Percentiles rank a stretch among this genome's conserved stretches.
Conservation (phyloP, 192 early-diverging fungal species). For the Backusella tuberculispora region DNA sequence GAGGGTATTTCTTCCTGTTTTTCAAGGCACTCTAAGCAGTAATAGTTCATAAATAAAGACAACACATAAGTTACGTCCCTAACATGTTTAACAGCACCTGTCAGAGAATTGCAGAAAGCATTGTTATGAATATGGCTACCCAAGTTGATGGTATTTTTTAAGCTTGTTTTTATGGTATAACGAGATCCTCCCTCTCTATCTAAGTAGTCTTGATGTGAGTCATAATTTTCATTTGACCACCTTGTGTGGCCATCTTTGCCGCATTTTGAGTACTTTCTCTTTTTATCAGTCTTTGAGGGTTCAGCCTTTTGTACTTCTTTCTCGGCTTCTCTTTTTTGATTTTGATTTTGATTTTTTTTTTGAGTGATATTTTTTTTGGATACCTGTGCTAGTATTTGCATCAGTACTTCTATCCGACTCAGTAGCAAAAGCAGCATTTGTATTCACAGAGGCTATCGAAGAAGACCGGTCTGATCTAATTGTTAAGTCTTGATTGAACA, state of each 20-base stretch:
- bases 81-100: background rate
- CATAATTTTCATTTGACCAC: background rate
- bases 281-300: background rate
- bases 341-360: no score
- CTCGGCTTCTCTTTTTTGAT: background rate
- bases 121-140: background rate
- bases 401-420: no score
- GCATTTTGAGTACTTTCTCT: background rate
- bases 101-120: background rate
- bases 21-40: background rate
- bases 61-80: background rate
- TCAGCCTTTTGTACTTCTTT: background rate
- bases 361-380: constrained; percentile 5
- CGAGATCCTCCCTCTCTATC: background rate
- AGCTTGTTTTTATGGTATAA: background rate
- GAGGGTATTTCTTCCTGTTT: background rate
- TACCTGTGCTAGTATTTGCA: no score
- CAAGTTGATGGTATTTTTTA: no score
- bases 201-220: background rate
- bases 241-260: background rate
- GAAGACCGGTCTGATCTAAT: no score
- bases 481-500: no score
- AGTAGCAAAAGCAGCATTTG: no score
- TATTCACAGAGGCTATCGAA: no score
- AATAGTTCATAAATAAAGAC: background rate